Evolutionary conservation across 2,329 filamentous ascomycete species (phyloP).

Genomic region (Cladorrhinum sp.): DNA sequence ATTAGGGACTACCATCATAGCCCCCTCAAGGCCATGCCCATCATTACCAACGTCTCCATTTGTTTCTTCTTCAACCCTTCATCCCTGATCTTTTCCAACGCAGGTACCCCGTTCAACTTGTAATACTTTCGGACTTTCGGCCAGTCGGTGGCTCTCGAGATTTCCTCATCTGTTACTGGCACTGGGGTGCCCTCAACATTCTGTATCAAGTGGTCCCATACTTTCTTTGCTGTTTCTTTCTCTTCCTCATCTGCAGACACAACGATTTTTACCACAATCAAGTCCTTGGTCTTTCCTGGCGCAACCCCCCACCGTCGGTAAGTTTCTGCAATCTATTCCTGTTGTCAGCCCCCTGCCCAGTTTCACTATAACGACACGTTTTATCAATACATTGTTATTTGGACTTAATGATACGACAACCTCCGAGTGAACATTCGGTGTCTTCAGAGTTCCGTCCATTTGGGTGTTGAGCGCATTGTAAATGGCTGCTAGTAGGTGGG

Average conservation of each 20-base stretch:
- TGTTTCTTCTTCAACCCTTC: conserved; percentile 47
- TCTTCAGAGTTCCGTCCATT: conserved; percentile 62
- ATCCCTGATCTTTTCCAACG: conserved; percentile 46
- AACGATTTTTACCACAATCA: conserved; percentile 81
- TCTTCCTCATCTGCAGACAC: conserved; percentile 37
- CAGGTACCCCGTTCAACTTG: conserved; percentile 67
- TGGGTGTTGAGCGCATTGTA: conserved; percentile 73
- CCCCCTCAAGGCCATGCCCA: conserved; percentile 75
- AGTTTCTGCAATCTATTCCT: conserved; percentile 75
- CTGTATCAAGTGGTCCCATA: conserved; percentile 57
- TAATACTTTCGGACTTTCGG: conserved; percentile 78
- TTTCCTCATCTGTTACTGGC: conserved; percentile 60
- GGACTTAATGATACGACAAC: conserved; percentile 77
- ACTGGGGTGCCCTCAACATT: conserved; percentile 60
- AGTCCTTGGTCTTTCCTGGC: conserved; percentile 58
- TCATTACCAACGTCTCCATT: conserved; percentile 67
- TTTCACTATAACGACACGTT: not conserved
- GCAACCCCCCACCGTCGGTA: conserved; percentile 85
- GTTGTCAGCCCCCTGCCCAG: not conserved
- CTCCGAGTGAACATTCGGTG: conserved; percentile 85
- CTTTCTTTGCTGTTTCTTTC: conserved; percentile 40
- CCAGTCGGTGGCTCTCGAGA: conserved; percentile 61
- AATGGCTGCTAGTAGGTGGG: conserved; percentile 70
- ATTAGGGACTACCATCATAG: conserved; percentile 30
- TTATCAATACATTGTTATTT: conserved; percentile 68